Base-by-base conservation (phyloP, 805 yeast genomes). In the Wickerhamomyces queroliae region DNA sequence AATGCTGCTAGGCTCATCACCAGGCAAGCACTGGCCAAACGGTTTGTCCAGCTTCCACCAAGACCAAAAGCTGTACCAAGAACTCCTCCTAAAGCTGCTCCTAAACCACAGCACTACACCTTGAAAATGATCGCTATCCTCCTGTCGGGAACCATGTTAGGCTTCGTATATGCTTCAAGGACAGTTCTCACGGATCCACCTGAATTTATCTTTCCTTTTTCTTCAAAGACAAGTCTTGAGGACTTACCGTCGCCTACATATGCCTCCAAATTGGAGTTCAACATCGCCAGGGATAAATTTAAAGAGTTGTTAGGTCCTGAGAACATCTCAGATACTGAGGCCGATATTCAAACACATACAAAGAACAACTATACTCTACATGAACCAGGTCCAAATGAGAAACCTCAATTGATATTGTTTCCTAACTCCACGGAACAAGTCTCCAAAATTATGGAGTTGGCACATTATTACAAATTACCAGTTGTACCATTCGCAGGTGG, bases 401-500 rank as follows among this genome's bases (percentile, higher is more conserved):
- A 30, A 30, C 33, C 33, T 18, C 37, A 65, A 63, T 35, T 53
- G 10, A 67, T 80, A 3, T 69, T 71, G 2, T 80, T 66, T 43
- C 83, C 84, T 1, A 60, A 62, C 18, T 59, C 72, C 43, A 76
- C 83, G 0, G 72, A 75, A 41, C 71, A 78, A 43, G 83, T 80
- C 1, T 70, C 80, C 1, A 52, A 60, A 21, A 63, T 80, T 12
- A 64, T 79, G 59, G 72, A 72, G 47, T 59, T 77, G 6, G 72
- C 78, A 39, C 72, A 78, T 50, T 61, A 69, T 42, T 66, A 67
- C 49, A 54, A 55, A 23, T 67, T 80, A 6, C 86, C 86, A 6
- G 74, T 80, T 42, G 74, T 80, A 17, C 83, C 85, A 2, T 77
- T 59, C 28, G 70, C 80, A 2, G 87, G 85, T 4, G 81, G 81